These are phyloP conservation scores for Xylaria flabelliformis DNA, from an alignment of 495 filamentous ascomycete genomes.

Conservation along the genomic window DNA sequence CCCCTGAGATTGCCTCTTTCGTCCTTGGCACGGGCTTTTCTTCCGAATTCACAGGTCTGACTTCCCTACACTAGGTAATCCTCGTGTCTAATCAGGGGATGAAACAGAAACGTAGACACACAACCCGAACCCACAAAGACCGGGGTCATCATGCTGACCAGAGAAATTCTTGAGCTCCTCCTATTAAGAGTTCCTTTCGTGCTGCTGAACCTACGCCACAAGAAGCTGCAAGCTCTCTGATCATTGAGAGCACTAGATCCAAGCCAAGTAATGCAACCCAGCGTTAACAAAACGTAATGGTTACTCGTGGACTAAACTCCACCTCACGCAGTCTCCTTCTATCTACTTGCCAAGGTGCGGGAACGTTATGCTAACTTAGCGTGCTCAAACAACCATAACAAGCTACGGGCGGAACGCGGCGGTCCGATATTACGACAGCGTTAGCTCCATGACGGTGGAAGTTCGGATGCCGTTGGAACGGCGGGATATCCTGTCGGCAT, in stretches of 20 bases:
- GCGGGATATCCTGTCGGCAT: slow-evolving; percentile 23
- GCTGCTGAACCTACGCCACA: background rate
- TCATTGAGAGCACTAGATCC: background rate
- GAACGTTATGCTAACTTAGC: slow-evolving; percentile 16
- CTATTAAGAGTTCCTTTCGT: background rate
- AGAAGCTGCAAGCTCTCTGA: background rate
- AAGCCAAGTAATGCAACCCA: background rate
- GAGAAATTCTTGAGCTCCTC: background rate
- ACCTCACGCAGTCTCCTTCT: slow-evolving; percentile 7
- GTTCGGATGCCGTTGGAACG: slow-evolving; percentile 29
- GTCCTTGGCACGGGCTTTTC: background rate
- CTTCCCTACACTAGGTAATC: slow-evolving; percentile 7
- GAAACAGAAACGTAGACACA: background rate
- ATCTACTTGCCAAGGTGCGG: slow-evolving; percentile 15
- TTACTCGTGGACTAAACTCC: slow-evolving; percentile 8
- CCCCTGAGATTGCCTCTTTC: slow-evolving; percentile 10
- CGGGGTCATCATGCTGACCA: background rate
- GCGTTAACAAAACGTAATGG: background rate
- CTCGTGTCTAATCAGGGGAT: slow-evolving; percentile 5
- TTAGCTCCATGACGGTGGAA: slow-evolving; percentile 28
- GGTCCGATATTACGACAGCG: slow-evolving; percentile 23
- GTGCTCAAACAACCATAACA: slow-evolving; percentile 22
- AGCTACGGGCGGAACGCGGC: slow-evolving; percentile 23
- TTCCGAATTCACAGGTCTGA: background rate
- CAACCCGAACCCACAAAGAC: slow-evolving; percentile 29